Conservation (phyloP, 2,329 filamentous ascomycete species). For the Epichloe sylvatica region DNA sequence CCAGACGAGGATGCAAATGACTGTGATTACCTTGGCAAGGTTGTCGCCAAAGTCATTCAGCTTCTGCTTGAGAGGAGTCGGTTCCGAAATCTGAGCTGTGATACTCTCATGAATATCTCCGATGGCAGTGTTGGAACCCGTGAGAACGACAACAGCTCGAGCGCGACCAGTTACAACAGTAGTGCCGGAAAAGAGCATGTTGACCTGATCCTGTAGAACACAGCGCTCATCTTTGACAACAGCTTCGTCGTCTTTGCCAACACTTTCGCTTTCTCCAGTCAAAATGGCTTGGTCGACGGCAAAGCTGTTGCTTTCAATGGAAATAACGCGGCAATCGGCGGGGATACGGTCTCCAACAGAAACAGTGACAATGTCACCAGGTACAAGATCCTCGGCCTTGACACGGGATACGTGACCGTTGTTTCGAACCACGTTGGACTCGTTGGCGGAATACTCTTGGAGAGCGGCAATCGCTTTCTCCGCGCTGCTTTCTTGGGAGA, state of each 20-base stretch:
- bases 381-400: constrained; percentile 94
- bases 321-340: constrained; percentile 79
- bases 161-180: constrained; percentile 92
- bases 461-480: constrained; percentile 97
- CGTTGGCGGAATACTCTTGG: constrained; percentile 97
- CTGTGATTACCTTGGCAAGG: constrained; percentile 93
- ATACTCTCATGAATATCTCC: constrained; percentile 99
- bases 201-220: constrained; percentile 93
- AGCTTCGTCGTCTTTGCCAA: constrained; percentile 61
- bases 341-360: constrained; percentile 86
- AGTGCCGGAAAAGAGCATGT: constrained; percentile 97
- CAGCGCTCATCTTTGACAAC: constrained; percentile 64
- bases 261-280: constrained; percentile 95
- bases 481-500: constrained; percentile 95
- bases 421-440: constrained; percentile 83
- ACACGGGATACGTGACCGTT: constrained; percentile 61
- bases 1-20: constrained; percentile 94
- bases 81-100: constrained; percentile 91
- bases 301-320: constrained; percentile 95
- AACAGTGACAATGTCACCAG: constrained; percentile 80
- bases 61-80: constrained; percentile 95
- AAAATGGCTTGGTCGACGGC: constrained; percentile 92
- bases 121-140: constrained; percentile 82
- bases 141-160: constrained; percentile 78
- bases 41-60: constrained; percentile 95